Evolutionary conservation across 352 stramenopile species (phyloP), one percentile per base, ranked within the genome.

Genomic region (Hyaloperonospora arabidopsidis): DNA sequence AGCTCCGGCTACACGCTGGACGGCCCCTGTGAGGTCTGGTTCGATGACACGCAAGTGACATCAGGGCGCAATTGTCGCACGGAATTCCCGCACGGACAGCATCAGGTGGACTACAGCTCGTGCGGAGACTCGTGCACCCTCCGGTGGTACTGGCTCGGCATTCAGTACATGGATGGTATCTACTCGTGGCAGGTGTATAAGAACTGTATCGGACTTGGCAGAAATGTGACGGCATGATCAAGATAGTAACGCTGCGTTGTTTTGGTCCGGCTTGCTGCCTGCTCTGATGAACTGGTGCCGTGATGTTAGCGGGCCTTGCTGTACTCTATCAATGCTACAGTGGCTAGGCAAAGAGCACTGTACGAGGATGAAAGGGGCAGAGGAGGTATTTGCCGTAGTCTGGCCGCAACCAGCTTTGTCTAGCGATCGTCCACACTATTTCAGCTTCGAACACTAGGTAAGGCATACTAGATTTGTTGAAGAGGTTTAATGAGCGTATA

Each of bases 161-260:
- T 84, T 49, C 73, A 73, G 25, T 84, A 72, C 54, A 44, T 72
- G 36, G 64, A 78, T 29, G 63, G 65, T 32, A 54, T 65, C 7
- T 84, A 76, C 60, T 84, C 73, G 52, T 84, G 73, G 73, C 73
- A 84, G 47, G 70, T 84, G 35, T 84, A 77, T 63, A 84, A 84
- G 60, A 76, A 79, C 63, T 84, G 73, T 47, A 55, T 84, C 25
- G 61, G 50, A 0, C 59, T 78, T 29, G 44, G 35, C 46, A 61
- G 57, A 19, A 43, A 28, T 12, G 49, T 50, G 2, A 52, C 53
- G 15, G 48, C 41, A 15, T 66, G 44, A 49, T 59, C 21, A 49
- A 57, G 2, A 52, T 15, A 15, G 34, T 39, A 15, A 8, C 8
- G 25, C 25, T 32, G 25, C 25, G 25, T 8, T 32, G 25, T 32